Percentiles rank a stretch among this genome's conserved stretches.
Evolutionary conservation across 768 basidiomycete genomes (phyloP).

Genomic region (Scleroderma bovista): DNA sequence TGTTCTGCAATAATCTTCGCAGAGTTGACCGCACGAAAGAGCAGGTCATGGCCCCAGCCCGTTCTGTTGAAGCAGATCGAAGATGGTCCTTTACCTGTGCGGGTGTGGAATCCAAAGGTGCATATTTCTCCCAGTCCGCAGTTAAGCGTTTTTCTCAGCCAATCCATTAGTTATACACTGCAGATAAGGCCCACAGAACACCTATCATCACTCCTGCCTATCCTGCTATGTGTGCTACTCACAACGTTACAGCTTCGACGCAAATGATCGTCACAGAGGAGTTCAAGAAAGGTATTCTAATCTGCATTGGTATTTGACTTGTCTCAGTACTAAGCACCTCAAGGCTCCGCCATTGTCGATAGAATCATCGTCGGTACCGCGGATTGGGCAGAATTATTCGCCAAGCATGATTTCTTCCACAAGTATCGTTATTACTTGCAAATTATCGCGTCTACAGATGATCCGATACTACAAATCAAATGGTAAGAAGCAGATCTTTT

Average conservation of each 20-base stretch:
- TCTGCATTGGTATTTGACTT: neutral
- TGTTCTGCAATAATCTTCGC: neutral
- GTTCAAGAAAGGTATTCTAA: conserved; percentile 73
- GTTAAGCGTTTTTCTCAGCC: neutral
- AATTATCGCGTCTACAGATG: conserved; percentile 87
- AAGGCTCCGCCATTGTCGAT: conserved; percentile 91
- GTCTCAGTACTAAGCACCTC: conserved; percentile 10
- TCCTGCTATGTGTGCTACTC: conserved; percentile 98
- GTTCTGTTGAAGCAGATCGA: conserved; percentile 97
- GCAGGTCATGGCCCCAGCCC: conserved; percentile 96
- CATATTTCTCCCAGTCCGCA: conserved; percentile 3
- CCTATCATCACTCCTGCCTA: conserved; percentile 99
- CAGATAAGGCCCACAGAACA: conserved; percentile 94
- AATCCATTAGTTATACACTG: conserved; percentile 70
- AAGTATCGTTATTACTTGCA: conserved; percentile 96
- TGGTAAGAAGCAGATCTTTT: conserved; percentile 55
- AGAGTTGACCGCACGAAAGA: conserved; percentile 7
- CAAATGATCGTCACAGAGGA: conserved; percentile 96
- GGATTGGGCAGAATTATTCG: conserved; percentile 90
- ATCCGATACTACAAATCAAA: conserved; percentile 82
- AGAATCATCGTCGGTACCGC: conserved; percentile 80
- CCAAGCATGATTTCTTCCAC: conserved; percentile 95
- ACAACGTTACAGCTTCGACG: conserved; percentile 94
- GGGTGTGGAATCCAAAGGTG: conserved; percentile 99
- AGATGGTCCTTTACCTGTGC: conserved; percentile 86